Evolutionary conservation across 2,329 filamentous ascomycete genomes (phyloP).

Genomic region (Aureobasidium sp.): DNA sequence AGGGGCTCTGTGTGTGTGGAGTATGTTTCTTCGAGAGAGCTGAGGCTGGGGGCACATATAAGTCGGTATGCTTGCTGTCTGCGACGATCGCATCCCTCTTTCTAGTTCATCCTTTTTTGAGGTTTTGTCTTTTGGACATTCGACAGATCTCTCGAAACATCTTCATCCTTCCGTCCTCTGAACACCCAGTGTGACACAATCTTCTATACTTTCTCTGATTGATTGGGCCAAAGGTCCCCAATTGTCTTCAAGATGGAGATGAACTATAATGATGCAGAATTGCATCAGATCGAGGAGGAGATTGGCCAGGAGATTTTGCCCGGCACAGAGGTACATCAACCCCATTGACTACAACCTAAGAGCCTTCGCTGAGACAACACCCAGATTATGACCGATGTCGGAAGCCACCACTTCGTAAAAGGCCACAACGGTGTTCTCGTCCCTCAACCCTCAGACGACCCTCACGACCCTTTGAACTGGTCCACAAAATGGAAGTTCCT

Average conservation of each 20-base stretch:
- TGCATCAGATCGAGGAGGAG: constrained; percentile 44
- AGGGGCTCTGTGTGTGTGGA: neutral
- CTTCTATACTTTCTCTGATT: neutral
- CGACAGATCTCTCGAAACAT: neutral
- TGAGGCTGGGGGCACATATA: neutral
- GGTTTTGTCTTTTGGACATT: neutral
- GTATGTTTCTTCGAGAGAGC: neutral
- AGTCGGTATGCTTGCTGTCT: neutral
- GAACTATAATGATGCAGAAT: constrained; percentile 38
- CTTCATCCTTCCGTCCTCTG: neutral
- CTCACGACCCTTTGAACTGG: constrained; percentile 46
- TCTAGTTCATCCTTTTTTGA: neutral
- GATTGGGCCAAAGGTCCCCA: neutral
- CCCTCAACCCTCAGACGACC: constrained; percentile 44
- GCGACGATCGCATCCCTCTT: neutral
- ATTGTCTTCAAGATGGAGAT: constrained; percentile 37
- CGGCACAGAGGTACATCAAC: constrained; percentile 40
- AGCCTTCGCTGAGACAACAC: neutral
- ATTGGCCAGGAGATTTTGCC: constrained; percentile 49
- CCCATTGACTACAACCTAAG: neutral
- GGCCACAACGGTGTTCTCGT: constrained; percentile 42
- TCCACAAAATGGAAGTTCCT: constrained; percentile 42
- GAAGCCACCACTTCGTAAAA: constrained; percentile 58
- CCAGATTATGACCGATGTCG: constrained; percentile 53
- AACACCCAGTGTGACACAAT: neutral